Evolutionary conservation across 2,329 filamentous ascomycete species (phyloP).

Genomic region (Teratosphaeria viscida): DNA sequence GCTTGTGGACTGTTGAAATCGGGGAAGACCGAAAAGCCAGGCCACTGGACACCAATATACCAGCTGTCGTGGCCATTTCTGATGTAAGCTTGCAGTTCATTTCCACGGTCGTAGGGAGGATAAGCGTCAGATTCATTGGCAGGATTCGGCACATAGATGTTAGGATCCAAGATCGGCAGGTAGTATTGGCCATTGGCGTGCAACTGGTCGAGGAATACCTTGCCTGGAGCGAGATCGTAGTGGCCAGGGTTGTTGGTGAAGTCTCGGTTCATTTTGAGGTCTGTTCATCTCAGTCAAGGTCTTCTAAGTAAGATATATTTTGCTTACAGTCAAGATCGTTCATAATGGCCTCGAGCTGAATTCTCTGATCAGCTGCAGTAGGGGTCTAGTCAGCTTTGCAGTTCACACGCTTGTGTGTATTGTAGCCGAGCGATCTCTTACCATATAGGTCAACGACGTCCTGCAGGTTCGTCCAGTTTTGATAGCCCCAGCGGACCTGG

Average conservation of each 20-base stretch:
- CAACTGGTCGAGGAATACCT: slow-evolving; percentile 40
- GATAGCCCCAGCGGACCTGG: slow-evolving; percentile 74
- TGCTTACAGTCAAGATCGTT: slow-evolving; percentile 29
- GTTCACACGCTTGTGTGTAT: slow-evolving; percentile 36
- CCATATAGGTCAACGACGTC: slow-evolving; percentile 43
- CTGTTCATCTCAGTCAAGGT: background rate
- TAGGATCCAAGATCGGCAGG: slow-evolving; percentile 48
- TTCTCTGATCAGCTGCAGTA: slow-evolving; percentile 12
- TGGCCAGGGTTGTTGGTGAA: slow-evolving; percentile 47
- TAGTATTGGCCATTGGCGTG: slow-evolving; percentile 46
- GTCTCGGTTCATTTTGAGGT: slow-evolving; percentile 47
- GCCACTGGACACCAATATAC: slow-evolving; percentile 16
- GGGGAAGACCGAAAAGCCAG: slow-evolving; percentile 12
- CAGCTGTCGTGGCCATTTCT: slow-evolving; percentile 44
- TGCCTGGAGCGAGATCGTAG: slow-evolving; percentile 45
- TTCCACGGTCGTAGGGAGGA: slow-evolving; percentile 37
- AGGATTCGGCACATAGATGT: slow-evolving; percentile 61
- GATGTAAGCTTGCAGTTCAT: slow-evolving; percentile 40
- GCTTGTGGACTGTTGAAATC: slow-evolving; percentile 14
- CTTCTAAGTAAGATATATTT: background rate
- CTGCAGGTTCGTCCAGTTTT: slow-evolving; percentile 55
- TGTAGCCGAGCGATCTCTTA: background rate
- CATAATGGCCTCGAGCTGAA: slow-evolving; percentile 22
- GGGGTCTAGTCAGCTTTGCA: slow-evolving; percentile 25
- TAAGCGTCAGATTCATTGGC: slow-evolving; percentile 53